Evolutionary conservation across 257 asterid genomes (phyloP).

Genomic region (Marsdenia floribunda): DNA sequence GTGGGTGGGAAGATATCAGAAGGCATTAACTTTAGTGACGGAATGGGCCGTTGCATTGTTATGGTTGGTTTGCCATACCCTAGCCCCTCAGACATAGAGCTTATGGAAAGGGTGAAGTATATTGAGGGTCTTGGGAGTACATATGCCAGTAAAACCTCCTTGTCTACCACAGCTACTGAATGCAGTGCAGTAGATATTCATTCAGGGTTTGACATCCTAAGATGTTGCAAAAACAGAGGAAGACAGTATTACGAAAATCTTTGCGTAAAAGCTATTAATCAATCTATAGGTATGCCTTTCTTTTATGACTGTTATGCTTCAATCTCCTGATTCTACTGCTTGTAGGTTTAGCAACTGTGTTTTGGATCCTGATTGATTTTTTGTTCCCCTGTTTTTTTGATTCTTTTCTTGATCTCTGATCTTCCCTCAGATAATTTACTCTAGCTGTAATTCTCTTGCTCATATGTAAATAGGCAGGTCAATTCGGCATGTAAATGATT

Average conservation of each 20-base stretch:
- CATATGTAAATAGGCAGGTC: constrained; percentile 66
- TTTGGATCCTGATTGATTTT: too few species aligned
- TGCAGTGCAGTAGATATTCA: constrained; percentile 42
- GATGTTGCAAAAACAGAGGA: constrained; percentile 78
- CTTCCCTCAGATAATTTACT: not conserved
- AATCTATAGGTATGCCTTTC: constrained; percentile 69
- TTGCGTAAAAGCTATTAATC: constrained; percentile 98
- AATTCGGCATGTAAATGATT: constrained; percentile 80
- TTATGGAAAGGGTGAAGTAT: constrained; percentile 91
- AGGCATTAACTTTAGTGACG: constrained; percentile 92
- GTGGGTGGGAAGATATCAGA: constrained; percentile 99
- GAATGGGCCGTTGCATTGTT: constrained; percentile 88
- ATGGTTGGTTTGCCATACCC: constrained; percentile 99
- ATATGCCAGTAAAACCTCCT: constrained; percentile 21
- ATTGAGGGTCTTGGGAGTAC: constrained; percentile 61
- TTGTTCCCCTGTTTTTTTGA: too few species aligned
- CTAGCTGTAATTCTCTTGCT: not conserved
- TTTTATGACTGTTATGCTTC: constrained; percentile 1
- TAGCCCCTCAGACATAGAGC: constrained; percentile 81
- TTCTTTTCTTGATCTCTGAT: not conserved
- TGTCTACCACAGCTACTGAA: constrained; percentile 25
- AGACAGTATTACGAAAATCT: constrained; percentile 91
- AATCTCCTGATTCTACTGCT: constrained; percentile 4
- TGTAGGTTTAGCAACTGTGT: not conserved
- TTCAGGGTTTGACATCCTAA: constrained; percentile 61